Percentiles rank a stretch among this genome's conserved stretches.
Conservation (phyloP, 129 eudicot species). For the Kitagawia praeruptora region DNA sequence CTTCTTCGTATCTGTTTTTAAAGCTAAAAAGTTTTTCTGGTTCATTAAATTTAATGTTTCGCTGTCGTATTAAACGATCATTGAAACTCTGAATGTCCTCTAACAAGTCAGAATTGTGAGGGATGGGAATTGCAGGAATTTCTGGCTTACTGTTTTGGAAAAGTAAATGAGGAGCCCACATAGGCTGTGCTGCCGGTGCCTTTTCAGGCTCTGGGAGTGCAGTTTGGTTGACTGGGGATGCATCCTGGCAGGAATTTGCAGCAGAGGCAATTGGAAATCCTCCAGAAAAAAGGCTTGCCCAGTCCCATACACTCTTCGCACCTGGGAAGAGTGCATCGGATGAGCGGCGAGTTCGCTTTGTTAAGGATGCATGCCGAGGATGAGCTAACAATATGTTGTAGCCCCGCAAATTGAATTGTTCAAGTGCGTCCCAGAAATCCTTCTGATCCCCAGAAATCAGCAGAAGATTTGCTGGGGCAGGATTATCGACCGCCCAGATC, state of each 20-base stretch:
- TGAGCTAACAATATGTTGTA: slow-evolving; percentile 34
- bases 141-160: slow-evolving; percentile 3
- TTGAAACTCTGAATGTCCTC: slow-evolving; percentile 4
- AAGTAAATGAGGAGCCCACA: slow-evolving; percentile 25
- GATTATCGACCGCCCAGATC: slow-evolving; percentile 39
- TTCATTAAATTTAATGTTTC: too few species aligned
- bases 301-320: slow-evolving; percentile 32
- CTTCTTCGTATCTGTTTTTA: background rate
- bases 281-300: slow-evolving; percentile 27
- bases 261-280: slow-evolving; percentile 7
- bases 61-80: background rate
- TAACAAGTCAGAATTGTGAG: too few species aligned
- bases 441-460: slow-evolving; percentile 27
- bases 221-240: too few species aligned
- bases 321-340: slow-evolving; percentile 22
- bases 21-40: too few species aligned
- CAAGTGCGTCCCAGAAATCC: slow-evolving; percentile 28
- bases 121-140: slow-evolving; percentile 1
- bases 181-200: background rate
- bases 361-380: slow-evolving; percentile 20
- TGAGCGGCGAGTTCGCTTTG: too few species aligned
- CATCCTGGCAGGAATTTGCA: too few species aligned
- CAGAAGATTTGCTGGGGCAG: slow-evolving; percentile 37
- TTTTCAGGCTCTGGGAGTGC: too few species aligned
- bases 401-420: slow-evolving; percentile 26